Evolutionary conservation across 495 filamentous ascomycete genomes (phyloP), one percentile per base, ranked within the genome.

Genomic region (Aspergillus leporis): DNA sequence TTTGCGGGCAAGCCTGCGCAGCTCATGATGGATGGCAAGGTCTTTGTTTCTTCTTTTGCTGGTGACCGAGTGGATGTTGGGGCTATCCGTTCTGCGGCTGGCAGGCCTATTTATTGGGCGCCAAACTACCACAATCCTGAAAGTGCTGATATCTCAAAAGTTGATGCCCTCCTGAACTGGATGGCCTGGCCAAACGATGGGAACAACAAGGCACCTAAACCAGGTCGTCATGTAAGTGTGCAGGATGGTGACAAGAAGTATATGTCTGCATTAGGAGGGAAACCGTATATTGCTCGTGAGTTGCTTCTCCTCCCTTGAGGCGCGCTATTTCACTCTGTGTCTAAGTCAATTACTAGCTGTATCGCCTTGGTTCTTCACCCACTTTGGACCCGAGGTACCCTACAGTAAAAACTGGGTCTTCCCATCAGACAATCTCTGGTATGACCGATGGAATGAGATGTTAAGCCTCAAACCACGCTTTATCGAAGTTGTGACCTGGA

Each of bases 401-500:
- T 80, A 81, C 54, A 74, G 71, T 67, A 85, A 84, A 72, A 86
- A 87, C 66, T 87, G 81, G 81, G 74, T 83, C 13, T 83, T 84
- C 59, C 81, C 81, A 0, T 73, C 73, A 2, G 83, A 84, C 48
- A 62, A 75, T 38, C 75, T 86, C n/a, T 86, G 83, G 81, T 83
- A 78, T 52, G 66, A 79, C 45, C 80, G 83, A 22, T 87, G 83
- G 84, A 71, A 73, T 19, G 64, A 85, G 51, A 73, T 86, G 19
- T 61, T 86, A 12, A 52, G 59, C 12, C 55, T 80, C 2, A 60
- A 69, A 12, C 81, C 83, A 21, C 69, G 74, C 32, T 84, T 83
- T 61, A 64, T 87, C 32, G 82, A 86, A 66, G 84, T 88, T 49
- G 72, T 88, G 46, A 85, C 81, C 25, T 89, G 85, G 86, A 90